Conservation (phyloP, 2,329 filamentous ascomycete species). For the Cytospora piceae region DNA sequence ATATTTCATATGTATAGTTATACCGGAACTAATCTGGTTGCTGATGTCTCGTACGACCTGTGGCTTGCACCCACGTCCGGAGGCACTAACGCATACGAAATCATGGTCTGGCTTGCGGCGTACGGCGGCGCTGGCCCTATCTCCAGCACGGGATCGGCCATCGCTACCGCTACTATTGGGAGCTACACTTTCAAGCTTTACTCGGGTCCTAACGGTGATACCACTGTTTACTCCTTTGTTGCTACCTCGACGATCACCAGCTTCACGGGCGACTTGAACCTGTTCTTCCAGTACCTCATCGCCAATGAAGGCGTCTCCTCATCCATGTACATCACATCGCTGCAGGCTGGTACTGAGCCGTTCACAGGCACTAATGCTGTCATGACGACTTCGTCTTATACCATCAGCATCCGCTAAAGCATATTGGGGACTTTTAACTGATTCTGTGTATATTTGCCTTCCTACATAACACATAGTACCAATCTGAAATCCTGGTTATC, state of each 20-base stretch:
- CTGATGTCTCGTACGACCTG: slow-evolving; percentile 64
- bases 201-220: slow-evolving; percentile 59
- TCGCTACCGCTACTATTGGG: slow-evolving; percentile 57
- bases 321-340: slow-evolving; percentile 56
- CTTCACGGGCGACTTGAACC: slow-evolving; percentile 60
- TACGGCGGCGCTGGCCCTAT: slow-evolving; percentile 64
- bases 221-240: slow-evolving; percentile 61
- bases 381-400: slow-evolving; percentile 31
- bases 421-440: accelerated
- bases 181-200: slow-evolving; percentile 61
- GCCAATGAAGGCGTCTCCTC: slow-evolving; percentile 49
- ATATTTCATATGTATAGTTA: slow-evolving; percentile 35
- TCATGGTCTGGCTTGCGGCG: slow-evolving; percentile 67
- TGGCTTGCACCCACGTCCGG: slow-evolving; percentile 57
- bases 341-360: slow-evolving; percentile 60
- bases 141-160: slow-evolving; percentile 51
- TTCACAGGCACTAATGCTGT: slow-evolving; percentile 51
- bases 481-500: too few relatives aligned
- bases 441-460: neutral
- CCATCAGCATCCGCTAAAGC: slow-evolving; percentile 9
- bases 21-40: slow-evolving; percentile 43
- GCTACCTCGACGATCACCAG: slow-evolving; percentile 45
- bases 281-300: slow-evolving; percentile 61
- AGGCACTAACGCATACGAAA: slow-evolving; percentile 55
- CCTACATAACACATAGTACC: neutral